Percentiles rank a stretch among this genome's conserved stretches.
Evolutionary conservation across 1,284 basidiomycete genomes (phyloP).

Genomic region (Erythrobasidium hasegawianum): DNA sequence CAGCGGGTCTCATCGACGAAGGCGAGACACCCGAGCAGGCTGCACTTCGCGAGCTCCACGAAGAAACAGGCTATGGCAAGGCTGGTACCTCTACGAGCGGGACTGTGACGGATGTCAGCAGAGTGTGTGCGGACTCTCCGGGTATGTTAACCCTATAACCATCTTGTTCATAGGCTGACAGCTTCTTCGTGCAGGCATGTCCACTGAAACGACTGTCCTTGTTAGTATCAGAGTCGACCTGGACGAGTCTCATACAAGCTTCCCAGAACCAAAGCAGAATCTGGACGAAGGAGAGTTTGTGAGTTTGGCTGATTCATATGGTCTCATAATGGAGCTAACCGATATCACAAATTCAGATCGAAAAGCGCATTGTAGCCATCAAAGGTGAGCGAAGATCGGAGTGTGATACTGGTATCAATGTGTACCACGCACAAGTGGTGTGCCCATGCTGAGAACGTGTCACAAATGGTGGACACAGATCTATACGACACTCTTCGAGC

Average conservation of each 20-base stretch:
- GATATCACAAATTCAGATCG: slow-evolving; percentile 56
- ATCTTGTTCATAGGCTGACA: background rate
- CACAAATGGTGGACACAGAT: slow-evolving; percentile 4
- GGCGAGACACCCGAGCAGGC: slow-evolving; percentile 70
- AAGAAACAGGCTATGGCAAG: slow-evolving; percentile 76
- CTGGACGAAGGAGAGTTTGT: slow-evolving; percentile 67
- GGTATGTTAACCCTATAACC: background rate
- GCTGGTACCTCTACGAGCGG: slow-evolving; percentile 34
- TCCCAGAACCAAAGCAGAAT: slow-evolving; percentile 61
- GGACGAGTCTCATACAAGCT: slow-evolving; percentile 51
- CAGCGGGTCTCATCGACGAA: slow-evolving; percentile 79
- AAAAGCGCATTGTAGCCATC: slow-evolving; percentile 66
- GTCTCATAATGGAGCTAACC: background rate
- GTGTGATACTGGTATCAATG: too few species aligned
- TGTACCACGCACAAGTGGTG: too few species aligned
- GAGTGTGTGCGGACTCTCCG: slow-evolving; percentile 24
- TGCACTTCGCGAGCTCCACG: slow-evolving; percentile 77
- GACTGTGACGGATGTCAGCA: slow-evolving; percentile 9
- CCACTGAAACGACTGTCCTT: slow-evolving; percentile 67
- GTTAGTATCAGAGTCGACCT: slow-evolving; percentile 67
- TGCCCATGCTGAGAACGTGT: too few species aligned
- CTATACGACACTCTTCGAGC: slow-evolving; percentile 51
- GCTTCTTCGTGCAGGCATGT: slow-evolving; percentile 46
- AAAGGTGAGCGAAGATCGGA: slow-evolving; percentile 54
- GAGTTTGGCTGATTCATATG: background rate